Evolutionary conservation across 225 moss, liverwort and hornwort species (phyloP).

Genomic region (Thuidium tamariscinum): DNA sequence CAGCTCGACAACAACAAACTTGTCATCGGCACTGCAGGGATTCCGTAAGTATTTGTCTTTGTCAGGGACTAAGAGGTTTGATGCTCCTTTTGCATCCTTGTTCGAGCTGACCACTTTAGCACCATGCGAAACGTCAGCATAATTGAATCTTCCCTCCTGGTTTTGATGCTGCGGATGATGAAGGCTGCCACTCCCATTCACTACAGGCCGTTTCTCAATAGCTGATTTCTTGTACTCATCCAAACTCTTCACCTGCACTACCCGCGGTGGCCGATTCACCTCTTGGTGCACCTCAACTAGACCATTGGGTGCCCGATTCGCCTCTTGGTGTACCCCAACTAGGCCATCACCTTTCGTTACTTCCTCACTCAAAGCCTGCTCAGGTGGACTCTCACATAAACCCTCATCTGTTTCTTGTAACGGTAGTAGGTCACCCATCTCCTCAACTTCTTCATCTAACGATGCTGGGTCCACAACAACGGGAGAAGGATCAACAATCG

Average conservation of each 20-base stretch:
- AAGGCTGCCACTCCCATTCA: slow-evolving; percentile 38
- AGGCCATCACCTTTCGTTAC: not conserved
- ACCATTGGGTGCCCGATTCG: not conserved
- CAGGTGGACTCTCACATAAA: not conserved
- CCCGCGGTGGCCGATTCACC: slow-evolving; percentile 27
- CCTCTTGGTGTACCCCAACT: not conserved
- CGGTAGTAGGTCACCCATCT: not conserved
- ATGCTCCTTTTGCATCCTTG: slow-evolving; percentile 90
- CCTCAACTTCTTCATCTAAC: not conserved
- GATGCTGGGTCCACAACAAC: not conserved
- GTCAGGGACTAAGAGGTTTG: slow-evolving; percentile 69
- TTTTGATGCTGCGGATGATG: slow-evolving; percentile 50
- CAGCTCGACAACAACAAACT: slow-evolving; percentile 70
- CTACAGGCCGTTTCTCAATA: slow-evolving; percentile 23
- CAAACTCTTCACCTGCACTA: slow-evolving; percentile 62
- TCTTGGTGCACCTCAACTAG: slow-evolving; percentile 12
- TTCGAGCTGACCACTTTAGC: slow-evolving; percentile 72
- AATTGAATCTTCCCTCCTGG: slow-evolving; percentile 69
- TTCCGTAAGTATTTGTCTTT: slow-evolving; percentile 95
- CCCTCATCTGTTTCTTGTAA: not conserved
- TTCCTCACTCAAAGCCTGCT: slow-evolving; percentile 4
- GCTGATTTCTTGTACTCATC: slow-evolving; percentile 79
- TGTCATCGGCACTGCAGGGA: slow-evolving; percentile 85
- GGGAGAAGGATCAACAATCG: not conserved
- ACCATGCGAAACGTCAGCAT: slow-evolving; percentile 68